Evolutionary conservation across 2,329 filamentous ascomycete genomes (phyloP), one percentile per base, ranked within the genome.

Genomic region (Stagonosporopsis chrysanthemi): DNA sequence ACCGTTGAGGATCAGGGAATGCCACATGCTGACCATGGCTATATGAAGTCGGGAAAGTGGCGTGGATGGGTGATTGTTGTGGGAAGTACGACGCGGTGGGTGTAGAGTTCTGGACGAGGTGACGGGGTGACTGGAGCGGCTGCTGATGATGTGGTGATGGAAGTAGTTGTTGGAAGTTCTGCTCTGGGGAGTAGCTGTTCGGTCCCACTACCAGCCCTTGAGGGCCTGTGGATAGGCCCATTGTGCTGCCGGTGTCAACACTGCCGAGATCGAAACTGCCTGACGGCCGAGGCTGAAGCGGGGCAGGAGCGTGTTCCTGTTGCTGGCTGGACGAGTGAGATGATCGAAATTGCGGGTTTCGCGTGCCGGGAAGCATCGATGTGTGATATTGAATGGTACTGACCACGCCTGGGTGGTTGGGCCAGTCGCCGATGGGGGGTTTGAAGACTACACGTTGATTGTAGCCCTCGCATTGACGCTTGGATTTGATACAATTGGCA

Each of bases 401-500:
- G 58, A 75, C 70, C 23, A 72, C 67, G n/a, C 72, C 70, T 31
- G 72, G 69, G 47, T 75, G 72, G 33, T 75, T 74, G 40, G 68
- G 73, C 76, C 66, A 81, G 79, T 66, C 84, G 79, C 85, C 81
- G 49, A 86, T 85, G 55, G 89, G 88, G 47, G 90, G 84, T 73
- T 92, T 94, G 82, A 94, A 95, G 57, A 92, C 82, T 51, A 95
- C 87, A 43, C 89, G 86, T 74, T 91, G 89, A 65, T 87, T 92
- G 75, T 95, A 95, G 50, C 91, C 91, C 75, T 95, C 90, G 74
- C 91, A 96, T 64, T 87, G 82, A 14, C 91, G 85, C 76, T 93
- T 94, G 17, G 90, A 94, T 72, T 94, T 95, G 79, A 90, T 87
- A 78, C 91, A 96, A 71, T 96, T 96, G 70, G 84, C 87, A 77